These are phyloP conservation scores for Inga oerstediana DNA, from an alignment of 306 rosid species.

Conservation along the genomic window DNA sequence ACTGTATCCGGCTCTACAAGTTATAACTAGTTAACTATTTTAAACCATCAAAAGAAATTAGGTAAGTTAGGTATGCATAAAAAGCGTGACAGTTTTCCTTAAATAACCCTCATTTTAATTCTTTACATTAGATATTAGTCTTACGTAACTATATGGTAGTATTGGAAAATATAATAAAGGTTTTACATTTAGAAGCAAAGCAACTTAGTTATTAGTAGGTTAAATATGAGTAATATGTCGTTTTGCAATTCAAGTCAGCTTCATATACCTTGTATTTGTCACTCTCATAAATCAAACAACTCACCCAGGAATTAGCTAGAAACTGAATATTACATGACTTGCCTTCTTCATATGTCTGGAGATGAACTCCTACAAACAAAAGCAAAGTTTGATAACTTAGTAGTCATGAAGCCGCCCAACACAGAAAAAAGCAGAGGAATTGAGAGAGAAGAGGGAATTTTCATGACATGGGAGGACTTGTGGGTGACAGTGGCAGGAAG, in stretches of 20 bases:
- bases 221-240: too few species aligned
- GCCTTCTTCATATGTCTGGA: neutral
- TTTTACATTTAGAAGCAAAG: too few species aligned
- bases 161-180: too few species aligned
- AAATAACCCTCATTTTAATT: too few species aligned
- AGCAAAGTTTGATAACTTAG: neutral
- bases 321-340: neutral
- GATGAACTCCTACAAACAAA: neutral
- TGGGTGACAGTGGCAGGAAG: slow-evolving; percentile 33
- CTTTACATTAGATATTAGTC: too few species aligned
- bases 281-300: neutral
- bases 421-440: neutral
- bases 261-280: neutral
- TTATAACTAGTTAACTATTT: too few species aligned
- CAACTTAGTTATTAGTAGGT: too few species aligned
- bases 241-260: neutral
- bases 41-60: too few species aligned
- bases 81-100: too few species aligned
- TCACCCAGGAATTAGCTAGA: neutral
- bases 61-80: too few species aligned
- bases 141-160: too few species aligned
- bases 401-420: neutral
- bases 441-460: neutral
- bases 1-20: too few species aligned
- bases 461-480: slow-evolving; percentile 36